Evolutionary conservation across 257 asterid genomes (phyloP), one percentile per base, ranked within the genome.

Genomic region (Haberlea rhodopensis): DNA sequence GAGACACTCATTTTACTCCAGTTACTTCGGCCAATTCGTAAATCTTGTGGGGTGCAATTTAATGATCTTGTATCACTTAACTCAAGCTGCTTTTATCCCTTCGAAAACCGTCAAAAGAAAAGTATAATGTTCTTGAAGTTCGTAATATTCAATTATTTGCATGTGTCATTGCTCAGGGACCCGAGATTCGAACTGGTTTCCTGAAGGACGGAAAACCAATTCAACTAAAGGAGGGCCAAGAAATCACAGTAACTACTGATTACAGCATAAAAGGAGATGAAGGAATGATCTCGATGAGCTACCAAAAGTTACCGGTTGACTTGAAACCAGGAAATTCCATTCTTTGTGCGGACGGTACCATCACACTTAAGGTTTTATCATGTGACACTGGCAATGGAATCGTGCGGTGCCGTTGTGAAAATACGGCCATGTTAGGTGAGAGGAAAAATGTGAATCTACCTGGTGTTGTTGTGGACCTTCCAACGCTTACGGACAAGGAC

Each of bases 181-280:
- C 96, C 46, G 96, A 89, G 82, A 89, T 89, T 55, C 85, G 96
- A 54, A 86, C 96, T 24, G 96, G 95, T 71, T 89, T 89, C 66
- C 74, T 89, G 26, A 76, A 84, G 72, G 89, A 86, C 56, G 95
- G 70, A 20, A 89, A 89, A 54, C 86, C 95, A 2, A 77, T 89
- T 56, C 95, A 89, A 57, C 87, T 89, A 6, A 86, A 79, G 74
- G 88, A 89, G 64, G 95, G 96, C 59, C 79, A 52, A 25, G 96
- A 89, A 68, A 81, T 89, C 63, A 79, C 78, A 6, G 66, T 89
- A 46, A 65, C 90, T n/a, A 89, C 96, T 20, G 96, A 89, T 77
- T 89, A 89, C 82, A 73, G 37, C 82, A 78, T 89, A 70, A 86
- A 86, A 71, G 96, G 96, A 70, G 88, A 84, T 13, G 81, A 75